Evolutionary conservation across 768 basidiomycete species (phyloP).

Genomic region (Macrolepiota fuliginosa): DNA sequence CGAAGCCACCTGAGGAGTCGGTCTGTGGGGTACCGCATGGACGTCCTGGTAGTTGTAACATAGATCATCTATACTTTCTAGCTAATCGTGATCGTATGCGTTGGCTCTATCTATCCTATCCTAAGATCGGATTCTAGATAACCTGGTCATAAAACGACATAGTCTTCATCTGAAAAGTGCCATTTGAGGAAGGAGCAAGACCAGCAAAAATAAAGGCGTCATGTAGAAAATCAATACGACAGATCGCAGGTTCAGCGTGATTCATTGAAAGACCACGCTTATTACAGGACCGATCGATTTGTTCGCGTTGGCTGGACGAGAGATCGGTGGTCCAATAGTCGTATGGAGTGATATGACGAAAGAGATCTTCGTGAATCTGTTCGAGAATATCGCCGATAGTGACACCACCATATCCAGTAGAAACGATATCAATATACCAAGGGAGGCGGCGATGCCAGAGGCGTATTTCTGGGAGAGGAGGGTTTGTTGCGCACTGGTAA

Average conservation of each 20-base stretch:
- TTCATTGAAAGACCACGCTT: background rate
- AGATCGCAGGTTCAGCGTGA: background rate
- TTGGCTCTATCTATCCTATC: too few species aligned
- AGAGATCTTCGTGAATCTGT: conserved; percentile 7
- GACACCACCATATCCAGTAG: conserved; percentile 6
- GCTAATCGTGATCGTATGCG: too few species aligned
- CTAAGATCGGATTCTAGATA: too few species aligned
- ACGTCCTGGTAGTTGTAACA: too few species aligned
- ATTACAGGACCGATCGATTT: background rate
- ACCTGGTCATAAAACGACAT: background rate
- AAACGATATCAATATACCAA: conserved; percentile 14
- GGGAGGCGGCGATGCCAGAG: conserved; percentile 17
- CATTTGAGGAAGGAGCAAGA: background rate
- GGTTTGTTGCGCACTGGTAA: conserved; percentile 11
- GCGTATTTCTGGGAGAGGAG: conserved; percentile 1
- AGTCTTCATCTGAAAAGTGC: conserved; percentile 6
- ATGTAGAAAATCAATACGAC: conserved; percentile 1
- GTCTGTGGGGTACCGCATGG: too few species aligned
- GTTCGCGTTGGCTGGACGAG: background rate
- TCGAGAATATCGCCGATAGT: conserved; percentile 14
- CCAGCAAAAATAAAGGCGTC: background rate
- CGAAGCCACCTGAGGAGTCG: too few species aligned
- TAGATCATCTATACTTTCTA: too few species aligned
- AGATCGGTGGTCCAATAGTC: conserved; percentile 14
- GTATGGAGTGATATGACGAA: conserved; percentile 1